Evolutionary conservation across 257 asterid genomes (phyloP), one percentile per base, ranked within the genome.

Genomic region (Catharanthus roseus): DNA sequence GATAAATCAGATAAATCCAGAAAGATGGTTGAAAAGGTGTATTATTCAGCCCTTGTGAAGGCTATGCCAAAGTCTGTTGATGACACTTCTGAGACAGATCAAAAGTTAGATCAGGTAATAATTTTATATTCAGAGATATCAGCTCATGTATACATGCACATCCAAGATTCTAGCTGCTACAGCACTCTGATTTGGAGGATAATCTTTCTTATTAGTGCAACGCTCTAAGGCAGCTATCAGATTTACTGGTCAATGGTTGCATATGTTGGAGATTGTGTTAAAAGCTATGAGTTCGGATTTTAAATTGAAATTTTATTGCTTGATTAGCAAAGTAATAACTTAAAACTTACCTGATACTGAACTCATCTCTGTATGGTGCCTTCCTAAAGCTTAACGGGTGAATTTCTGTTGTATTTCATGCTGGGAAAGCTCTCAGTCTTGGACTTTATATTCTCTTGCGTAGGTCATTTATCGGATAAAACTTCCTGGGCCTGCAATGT

Each of bases 31-130:
- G 95, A 93, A 77, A 93, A 87, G 86, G 90, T 93, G 72, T 93
- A 93, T 82, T 90, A 89, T 75, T 93, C 98, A n/a, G 92, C 96
- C 53, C 95, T 93, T 26, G 97, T 93, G 77, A 93, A 90, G 82
- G 96, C 98, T 71, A 83, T 83, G 50, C 98, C 98, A 41, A 93
- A 87, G 80, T 90, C 97, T 51, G 95, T 91, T 53, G 67, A 33
- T 33, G 98, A 93, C 82, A 83, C 92, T 63, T 89, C 96, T 58
- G 96, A 87, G 58, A 86, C 95, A 57, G 97, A 93, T 77, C 96
- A 86, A 81, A 89, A 89, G 84, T 76, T 93, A 68, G 98, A 93
- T 77, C 96, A 93, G 96, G 97, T 93, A 81, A 65, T 67, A 34
- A 39, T 55, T 45, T 9, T 53, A 61, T 47, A 26, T 21, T 21